These are phyloP conservation scores for Debaryomyces singareniensis DNA, from an alignment of 1,139 yeast species.

Conservation along the genomic window DNA sequence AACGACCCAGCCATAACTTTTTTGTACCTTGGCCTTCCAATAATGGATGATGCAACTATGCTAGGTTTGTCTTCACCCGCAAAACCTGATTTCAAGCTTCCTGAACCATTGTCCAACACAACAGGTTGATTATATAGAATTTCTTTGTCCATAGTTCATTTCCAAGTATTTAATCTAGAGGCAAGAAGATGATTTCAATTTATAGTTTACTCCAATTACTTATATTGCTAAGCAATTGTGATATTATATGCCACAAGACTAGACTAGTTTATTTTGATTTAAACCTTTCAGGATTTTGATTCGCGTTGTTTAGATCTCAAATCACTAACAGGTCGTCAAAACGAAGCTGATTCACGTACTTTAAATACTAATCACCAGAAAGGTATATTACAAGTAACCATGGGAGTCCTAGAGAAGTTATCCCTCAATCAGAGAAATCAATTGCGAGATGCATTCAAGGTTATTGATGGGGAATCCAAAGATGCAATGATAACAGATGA, in stretches of 20 bases:
- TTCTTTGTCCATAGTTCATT: slow-evolving; percentile 4
- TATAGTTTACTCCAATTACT: neutral
- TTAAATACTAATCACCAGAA: neutral
- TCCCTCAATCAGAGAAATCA: slow-evolving; percentile 37
- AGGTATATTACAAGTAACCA: neutral
- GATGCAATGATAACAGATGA: slow-evolving; percentile 58
- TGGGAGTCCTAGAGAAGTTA: slow-evolving; percentile 26
- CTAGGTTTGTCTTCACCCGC: slow-evolving; percentile 88
- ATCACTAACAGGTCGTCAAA: too few species aligned
- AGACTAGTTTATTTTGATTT: too few species aligned
- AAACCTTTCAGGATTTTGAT: too few species aligned
- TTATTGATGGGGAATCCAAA: slow-evolving; percentile 77
- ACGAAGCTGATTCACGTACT: too few species aligned
- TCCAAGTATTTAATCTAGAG: neutral
- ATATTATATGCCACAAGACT: too few species aligned
- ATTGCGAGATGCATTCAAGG: slow-evolving; percentile 42
- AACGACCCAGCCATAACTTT: slow-evolving; percentile 82
- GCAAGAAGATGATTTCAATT: neutral
- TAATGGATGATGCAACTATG: slow-evolving; percentile 42
- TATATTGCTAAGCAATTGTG: neutral
- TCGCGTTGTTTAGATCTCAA: too few species aligned
- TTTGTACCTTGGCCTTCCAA: slow-evolving; percentile 81
- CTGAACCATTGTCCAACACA: slow-evolving; percentile 92
- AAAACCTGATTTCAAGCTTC: slow-evolving; percentile 81
- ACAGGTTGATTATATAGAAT: slow-evolving; percentile 70